Conservation (phyloP, 1,284 basidiomycete genomes). For the Termitomyces sp. region DNA sequence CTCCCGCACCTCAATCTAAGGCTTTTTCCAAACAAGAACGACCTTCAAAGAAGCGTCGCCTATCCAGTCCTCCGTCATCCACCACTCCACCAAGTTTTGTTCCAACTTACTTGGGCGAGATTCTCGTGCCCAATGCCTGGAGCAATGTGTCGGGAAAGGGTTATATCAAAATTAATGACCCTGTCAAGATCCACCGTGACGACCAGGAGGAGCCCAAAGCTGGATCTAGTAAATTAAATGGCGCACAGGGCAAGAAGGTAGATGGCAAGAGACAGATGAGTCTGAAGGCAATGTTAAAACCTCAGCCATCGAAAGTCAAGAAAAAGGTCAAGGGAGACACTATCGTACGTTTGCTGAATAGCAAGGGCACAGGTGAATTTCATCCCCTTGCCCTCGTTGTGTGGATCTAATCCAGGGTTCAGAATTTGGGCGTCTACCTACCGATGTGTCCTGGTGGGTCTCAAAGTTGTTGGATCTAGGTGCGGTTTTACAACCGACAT, state of each 20-base stretch:
- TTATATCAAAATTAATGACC: constrained; percentile 63
- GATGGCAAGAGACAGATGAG: constrained; percentile 59
- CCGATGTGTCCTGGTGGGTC: constrained; percentile 65
- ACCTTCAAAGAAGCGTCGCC: constrained; percentile 49
- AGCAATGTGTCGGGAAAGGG: constrained; percentile 71
- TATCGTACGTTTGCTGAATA: constrained; percentile 66
- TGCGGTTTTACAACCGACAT: constrained; percentile 21
- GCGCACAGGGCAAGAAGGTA: constrained; percentile 35
- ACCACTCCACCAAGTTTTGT: constrained; percentile 20
- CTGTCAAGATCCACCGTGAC: constrained; percentile 54
- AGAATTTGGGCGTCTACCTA: constrained; percentile 73
- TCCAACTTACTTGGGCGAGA: constrained; percentile 58
- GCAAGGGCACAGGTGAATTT: constrained; percentile 55
- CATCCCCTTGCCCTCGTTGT: neutral
- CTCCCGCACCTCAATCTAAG: constrained; percentile 25
- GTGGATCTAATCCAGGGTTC: constrained; percentile 11
- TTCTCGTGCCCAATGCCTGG: constrained; percentile 75
- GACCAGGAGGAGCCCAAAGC: constrained; percentile 31
- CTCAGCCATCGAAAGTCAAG: constrained; percentile 38
- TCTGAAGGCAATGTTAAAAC: constrained; percentile 61
- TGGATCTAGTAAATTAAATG: constrained; percentile 26
- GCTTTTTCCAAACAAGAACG: constrained; percentile 19
- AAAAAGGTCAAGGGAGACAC: constrained; percentile 57
- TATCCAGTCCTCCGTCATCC: constrained; percentile 28
- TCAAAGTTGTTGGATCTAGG: constrained; percentile 68